These are phyloP conservation scores for Hypoxylon fragiforme DNA, from an alignment of 495 filamentous ascomycete species.

Conservation along the genomic window DNA sequence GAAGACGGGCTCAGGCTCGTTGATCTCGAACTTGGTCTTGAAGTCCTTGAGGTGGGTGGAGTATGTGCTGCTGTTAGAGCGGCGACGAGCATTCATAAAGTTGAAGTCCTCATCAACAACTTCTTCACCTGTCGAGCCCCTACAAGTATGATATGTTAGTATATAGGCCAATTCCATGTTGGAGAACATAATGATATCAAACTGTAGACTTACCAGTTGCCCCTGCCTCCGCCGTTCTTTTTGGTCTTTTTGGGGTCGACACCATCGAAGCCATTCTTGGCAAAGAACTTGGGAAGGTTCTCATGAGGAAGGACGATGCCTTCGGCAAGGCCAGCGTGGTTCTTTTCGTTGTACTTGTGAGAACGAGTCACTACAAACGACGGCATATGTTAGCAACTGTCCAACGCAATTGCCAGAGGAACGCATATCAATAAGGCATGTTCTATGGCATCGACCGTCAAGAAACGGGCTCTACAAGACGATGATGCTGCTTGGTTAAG, in stretches of 20 bases:
- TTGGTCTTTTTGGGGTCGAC: slow-evolving; percentile 89
- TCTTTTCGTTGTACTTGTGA: slow-evolving; percentile 88
- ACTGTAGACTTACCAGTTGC: slow-evolving; percentile 77
- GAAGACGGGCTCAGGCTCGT: slow-evolving; percentile 81
- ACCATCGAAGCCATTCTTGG: slow-evolving; percentile 80
- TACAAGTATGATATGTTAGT: slow-evolving; percentile 40
- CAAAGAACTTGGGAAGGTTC: slow-evolving; percentile 86
- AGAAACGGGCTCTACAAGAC: slow-evolving; percentile 1
- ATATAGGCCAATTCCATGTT: background rate
- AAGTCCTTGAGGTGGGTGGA: slow-evolving; percentile 98
- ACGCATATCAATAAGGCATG: too few species aligned
- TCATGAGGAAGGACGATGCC: slow-evolving; percentile 68
- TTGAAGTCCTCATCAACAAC: slow-evolving; percentile 78
- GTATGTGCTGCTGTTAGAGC: slow-evolving; percentile 82
- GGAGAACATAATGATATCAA: background rate
- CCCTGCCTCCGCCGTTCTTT: slow-evolving; percentile 92
- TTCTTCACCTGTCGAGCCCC: slow-evolving; percentile 85
- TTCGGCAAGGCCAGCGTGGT: slow-evolving; percentile 68
- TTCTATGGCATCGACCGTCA: background rate
- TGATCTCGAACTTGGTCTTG: slow-evolving; percentile 91
- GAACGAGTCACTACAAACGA: slow-evolving; percentile 82
- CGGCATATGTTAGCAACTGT: slow-evolving; percentile 19
- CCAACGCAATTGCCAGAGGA: too few species aligned
- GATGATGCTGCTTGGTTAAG: slow-evolving; percentile 12
- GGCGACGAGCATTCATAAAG: slow-evolving; percentile 83